phyloP scores from a whole-genome alignment of 805 yeast species.

The Yamadazyma phyllophila region DNA sequence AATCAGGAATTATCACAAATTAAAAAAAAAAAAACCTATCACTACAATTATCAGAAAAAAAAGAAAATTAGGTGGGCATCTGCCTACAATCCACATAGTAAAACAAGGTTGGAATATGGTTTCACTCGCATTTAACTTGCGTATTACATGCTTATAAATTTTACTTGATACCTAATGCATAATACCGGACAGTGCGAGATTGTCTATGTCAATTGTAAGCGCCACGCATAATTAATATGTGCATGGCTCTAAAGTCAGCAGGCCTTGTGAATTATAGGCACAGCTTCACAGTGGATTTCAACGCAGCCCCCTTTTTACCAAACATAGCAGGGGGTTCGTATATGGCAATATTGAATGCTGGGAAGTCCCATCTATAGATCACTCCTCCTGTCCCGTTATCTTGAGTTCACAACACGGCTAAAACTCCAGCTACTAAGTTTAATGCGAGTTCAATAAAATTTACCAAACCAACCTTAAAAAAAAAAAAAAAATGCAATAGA shows the following conservation, averaged over 20 bases:
- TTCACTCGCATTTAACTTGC: slow-evolving; percentile 1
- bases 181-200: not conserved
- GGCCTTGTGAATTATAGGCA: too few species aligned
- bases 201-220: not conserved
- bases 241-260: too few species aligned
- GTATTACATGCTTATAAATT: not conserved
- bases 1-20: not conserved
- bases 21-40: not conserved
- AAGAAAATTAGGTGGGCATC: not conserved
- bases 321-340: too few species aligned
- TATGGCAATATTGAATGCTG: too few species aligned
- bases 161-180: not conserved
- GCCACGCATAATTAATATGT: not conserved
- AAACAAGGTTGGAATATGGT: not conserved
- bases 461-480: too few species aligned
- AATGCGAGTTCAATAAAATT: too few species aligned
- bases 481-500: not conserved
- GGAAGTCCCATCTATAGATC: too few species aligned
- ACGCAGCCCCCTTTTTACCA: too few species aligned
- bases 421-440: too few species aligned
- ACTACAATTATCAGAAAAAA: not conserved
- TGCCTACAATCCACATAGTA: not conserved
- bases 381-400: too few species aligned
- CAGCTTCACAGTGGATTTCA: too few species aligned
- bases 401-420: too few species aligned